Base-by-base conservation (phyloP, 768 basidiomycete species). In the Serendipita indica region DNA sequence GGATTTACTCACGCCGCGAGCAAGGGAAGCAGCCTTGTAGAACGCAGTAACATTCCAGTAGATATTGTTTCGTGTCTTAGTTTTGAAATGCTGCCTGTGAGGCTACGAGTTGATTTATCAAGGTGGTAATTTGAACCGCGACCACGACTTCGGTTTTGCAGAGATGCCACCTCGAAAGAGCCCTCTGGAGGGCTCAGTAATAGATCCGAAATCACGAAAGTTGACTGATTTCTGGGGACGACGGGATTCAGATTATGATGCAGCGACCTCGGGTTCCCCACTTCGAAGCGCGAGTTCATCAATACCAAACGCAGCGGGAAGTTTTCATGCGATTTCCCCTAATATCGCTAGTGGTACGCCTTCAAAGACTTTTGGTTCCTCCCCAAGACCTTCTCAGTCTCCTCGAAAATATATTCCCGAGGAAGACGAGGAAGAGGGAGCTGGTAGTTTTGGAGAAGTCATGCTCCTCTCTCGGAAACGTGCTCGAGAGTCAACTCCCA, bases 171-270 rank as follows among this genome's bases (percentile, higher is more conserved):
- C 41, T n/a, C 35, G n/a, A 37, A 37, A 10, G 35, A 37, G 35
- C 35, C n/a, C 10, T 10, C 49, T 28, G 32, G 49, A n/a, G n/a
- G n/a, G n/a, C n/a, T n/a, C n/a, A n/a, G n/a, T n/a, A n/a, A n/a
- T n/a, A n/a, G n/a, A 54, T 27, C 5, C 32, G 4, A 54, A 54
- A 30, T 27, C 32, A 22, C 2, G 49, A 10, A 54, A 54, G 32
- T 5, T 54, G 32, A 54, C 49, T 25, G 49, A 54, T 54, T 54
- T 54, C 25, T 54, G 35, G 35, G 10, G n/a, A n/a, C 10, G n/a
- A n/a, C 10, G 35, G 10, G 35, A 37, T n/a, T 10, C 35, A 10
- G 35, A n/a, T n/a, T n/a, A n/a, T n/a, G n/a, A n/a, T n/a, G n/a
- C n/a, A n/a, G n/a, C n/a, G n/a, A n/a, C n/a, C n/a, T n/a, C n/a